phyloP scores from a whole-genome alignment of 179 eudicot species.

The Corrigiola litoralis region DNA sequence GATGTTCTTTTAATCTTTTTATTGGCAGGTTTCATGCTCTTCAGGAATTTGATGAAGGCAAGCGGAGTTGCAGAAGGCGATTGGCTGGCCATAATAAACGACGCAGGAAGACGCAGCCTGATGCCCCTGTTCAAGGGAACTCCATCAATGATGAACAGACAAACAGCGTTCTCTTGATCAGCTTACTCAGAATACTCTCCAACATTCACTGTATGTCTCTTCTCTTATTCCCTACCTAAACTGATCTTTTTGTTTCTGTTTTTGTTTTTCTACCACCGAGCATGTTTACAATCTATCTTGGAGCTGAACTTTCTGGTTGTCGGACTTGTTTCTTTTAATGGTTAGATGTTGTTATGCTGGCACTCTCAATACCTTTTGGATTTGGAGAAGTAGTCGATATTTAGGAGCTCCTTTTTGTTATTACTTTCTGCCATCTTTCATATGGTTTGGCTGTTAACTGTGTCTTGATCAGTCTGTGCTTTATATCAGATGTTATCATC shows the following conservation, averaged over 20 bases:
- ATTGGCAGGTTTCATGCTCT: constrained; percentile 74
- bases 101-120: constrained; percentile 83
- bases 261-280: too few relatives aligned
- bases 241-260: background rate
- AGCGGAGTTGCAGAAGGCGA: constrained; percentile 87
- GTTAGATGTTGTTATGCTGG: too few relatives aligned
- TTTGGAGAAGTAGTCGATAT: too few relatives aligned
- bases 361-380: too few relatives aligned
- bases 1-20: background rate
- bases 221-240: background rate
- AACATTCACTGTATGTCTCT: constrained; percentile 57
- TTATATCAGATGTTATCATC: background rate
- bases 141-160: constrained; percentile 49
- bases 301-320: too few relatives aligned
- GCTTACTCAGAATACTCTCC: constrained; percentile 62
- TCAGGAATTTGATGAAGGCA: constrained; percentile 86
- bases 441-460: background rate
- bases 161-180: constrained; percentile 54
- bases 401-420: background rate
- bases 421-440: background rate
- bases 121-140: constrained; percentile 32
- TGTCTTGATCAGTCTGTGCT: background rate
- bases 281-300: background rate
- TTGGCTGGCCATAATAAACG: constrained; percentile 87
- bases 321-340: too few relatives aligned